Base-by-base conservation (phyloP, 169 alveolate species). In the Amoebophrya sp. region DNA sequence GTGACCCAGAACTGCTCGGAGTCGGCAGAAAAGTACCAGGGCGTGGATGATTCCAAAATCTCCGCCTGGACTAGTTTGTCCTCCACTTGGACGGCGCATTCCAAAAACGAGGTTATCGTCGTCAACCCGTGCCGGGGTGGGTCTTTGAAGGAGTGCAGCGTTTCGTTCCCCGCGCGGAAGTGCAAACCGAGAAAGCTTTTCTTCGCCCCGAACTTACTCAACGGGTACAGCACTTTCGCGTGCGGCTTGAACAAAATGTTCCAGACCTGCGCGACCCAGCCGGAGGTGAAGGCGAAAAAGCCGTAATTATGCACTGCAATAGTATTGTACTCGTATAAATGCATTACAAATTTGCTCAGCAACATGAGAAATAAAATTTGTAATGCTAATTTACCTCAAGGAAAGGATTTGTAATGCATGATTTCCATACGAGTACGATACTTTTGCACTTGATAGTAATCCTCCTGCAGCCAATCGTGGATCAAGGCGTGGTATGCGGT, bases 151-250 rank as follows among this genome's bases (percentile, higher is more conserved):
- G 39, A 25, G 35, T 66, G 83, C 83, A 1, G 35, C 35, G 83
- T 66, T 25, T 66, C 83, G 83, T 66, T 66, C 83, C 83, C 83
- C 35, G 83, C 83, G 29, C 83, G 83, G 35, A 66, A 66, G 18
- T 66, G 83, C 83, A 66, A 25, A 2, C 32, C 83, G 32, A 66
- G 35, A n/a, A 66, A 66, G 10, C 38, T 2, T 25, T 66, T 25
- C 35, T 2, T 7, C 0, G 83, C 12, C 0, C 35, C 83, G 10
- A 7, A 7, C 18, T 25, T 2, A 3, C 35, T 12, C 2, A 66
- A n/a, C 7, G 83, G 83, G 7, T 12, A 3, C 35, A 66, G 35
- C 35, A 66, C 83, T 1, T 2, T 25, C 83, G 83, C 32, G 10
- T 2, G 7, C 38, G 83, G 83, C 83, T 66, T 66, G 35, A 66